These are phyloP conservation scores for Cordyceps pruinosa DNA, from an alignment of 2,329 filamentous ascomycete genomes.

Conservation along the genomic window DNA sequence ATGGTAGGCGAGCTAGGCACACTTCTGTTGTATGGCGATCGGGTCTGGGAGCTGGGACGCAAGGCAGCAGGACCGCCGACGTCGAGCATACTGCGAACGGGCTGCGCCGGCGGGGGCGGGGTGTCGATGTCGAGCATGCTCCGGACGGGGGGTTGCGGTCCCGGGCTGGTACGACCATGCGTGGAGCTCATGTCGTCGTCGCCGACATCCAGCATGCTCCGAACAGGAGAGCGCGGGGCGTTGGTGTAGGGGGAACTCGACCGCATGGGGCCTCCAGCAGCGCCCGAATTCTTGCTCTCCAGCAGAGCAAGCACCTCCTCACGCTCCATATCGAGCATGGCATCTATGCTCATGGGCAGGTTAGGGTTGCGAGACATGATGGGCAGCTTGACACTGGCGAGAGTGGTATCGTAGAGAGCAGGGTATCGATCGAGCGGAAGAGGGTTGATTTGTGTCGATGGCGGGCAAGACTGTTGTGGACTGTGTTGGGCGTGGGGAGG, in stretches of 20 bases:
- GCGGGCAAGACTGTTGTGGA: not conserved
- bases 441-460: not conserved
- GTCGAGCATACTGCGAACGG: slow-evolving; percentile 48
- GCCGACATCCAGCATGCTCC: slow-evolving; percentile 60
- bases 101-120: slow-evolving; percentile 28
- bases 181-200: slow-evolving; percentile 29
- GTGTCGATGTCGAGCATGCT: slow-evolving; percentile 59
- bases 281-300: slow-evolving; percentile 40
- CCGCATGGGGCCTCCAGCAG: slow-evolving; percentile 32
- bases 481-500: not conserved
- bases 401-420: not conserved
- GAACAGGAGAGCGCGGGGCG: slow-evolving; percentile 57
- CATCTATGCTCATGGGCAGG: slow-evolving; percentile 65
- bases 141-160: slow-evolving; percentile 48
- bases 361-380: slow-evolving; percentile 27
- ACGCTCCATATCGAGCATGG: slow-evolving; percentile 70
- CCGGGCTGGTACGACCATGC: slow-evolving; percentile 22
- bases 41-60: slow-evolving; percentile 18
- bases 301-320: slow-evolving; percentile 64
- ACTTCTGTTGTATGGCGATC: slow-evolving; percentile 21
- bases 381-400: not conserved
- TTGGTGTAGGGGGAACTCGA: slow-evolving; percentile 48
- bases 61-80: slow-evolving; percentile 30
- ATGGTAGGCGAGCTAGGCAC: slow-evolving; percentile 27
- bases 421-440: not conserved